phyloP scores from a whole-genome alignment of 169 alveolate genomes.

The Toxoplasma gondii region DNA sequence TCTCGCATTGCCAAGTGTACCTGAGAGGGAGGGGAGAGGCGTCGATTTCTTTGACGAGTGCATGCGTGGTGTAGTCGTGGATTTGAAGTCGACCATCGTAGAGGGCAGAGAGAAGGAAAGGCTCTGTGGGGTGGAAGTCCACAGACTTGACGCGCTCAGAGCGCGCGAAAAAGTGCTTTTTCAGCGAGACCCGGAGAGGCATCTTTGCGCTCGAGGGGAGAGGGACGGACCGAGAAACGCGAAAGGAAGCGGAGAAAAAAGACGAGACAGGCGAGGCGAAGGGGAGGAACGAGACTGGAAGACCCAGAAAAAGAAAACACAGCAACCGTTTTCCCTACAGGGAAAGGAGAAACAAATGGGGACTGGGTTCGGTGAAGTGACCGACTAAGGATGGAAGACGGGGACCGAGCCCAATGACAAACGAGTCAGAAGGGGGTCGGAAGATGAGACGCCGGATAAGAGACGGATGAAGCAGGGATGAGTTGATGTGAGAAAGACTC shows the following conservation, averaged over 20 bases:
- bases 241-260: not conserved
- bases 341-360: not conserved
- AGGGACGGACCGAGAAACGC: not conserved
- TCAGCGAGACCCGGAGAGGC: conserved; percentile 83
- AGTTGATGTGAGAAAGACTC: too few species aligned
- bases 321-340: not conserved
- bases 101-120: conserved; percentile 95
- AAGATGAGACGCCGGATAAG: too few species aligned
- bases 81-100: conserved; percentile 93
- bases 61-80: conserved; percentile 86
- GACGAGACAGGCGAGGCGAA: not conserved
- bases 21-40: conserved; percentile 78
- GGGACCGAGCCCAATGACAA: too few species aligned
- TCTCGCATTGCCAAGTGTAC: not conserved
- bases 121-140: conserved; percentile 95
- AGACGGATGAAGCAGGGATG: too few species aligned
- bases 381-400: too few species aligned
- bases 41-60: conserved; percentile 92
- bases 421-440: too few species aligned
- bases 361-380: too few species aligned
- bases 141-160: conserved; percentile 96
- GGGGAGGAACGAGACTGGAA: not conserved
- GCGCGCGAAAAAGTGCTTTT: conserved; percentile 92
- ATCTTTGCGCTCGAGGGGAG: not conserved
- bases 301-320: not conserved